Evolutionary conservation across 305 asterid genomes (phyloP), one percentile per base, ranked within the genome.

Genomic region (Fraxinus floribunda): DNA sequence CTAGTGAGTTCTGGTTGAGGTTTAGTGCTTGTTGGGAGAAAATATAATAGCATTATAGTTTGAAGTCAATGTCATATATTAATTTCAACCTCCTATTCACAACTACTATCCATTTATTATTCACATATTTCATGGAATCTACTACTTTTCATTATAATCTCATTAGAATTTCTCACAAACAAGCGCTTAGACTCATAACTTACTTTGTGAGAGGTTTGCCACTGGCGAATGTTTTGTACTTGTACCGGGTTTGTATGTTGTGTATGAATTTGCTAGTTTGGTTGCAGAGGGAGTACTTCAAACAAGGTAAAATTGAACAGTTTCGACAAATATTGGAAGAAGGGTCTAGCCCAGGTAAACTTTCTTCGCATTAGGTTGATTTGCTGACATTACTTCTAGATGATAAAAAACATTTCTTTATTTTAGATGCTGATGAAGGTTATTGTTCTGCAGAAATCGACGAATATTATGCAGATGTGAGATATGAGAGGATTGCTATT

Each of bases 241-340:
- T 44, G 6, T 26, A 44, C 78, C 20, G 35, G 18, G 15, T 68
- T 15, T 29, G 39, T 30, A 68, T 68, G 71, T 30, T 29, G 18
- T 66, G 36, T 68, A 68, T 34, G 7, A 55, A 10, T 81, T 84
- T 81, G 36, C 24, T 36, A 84, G 68, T 84, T 84, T 87, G 85
- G 86, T 66, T 87, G 89, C 91, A 95, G 99, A 94, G 99, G 90
- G 99, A 96, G 88, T 96, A 96, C 87, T 96, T 96, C 89, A 96
- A 96, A 86, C 99, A 96, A 91, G 99, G 98, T 41, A 96, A 94
- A 87, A 80, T 92, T 2, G 95, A 91, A 52, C 98, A 94, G 84
- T 96, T 96, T 84, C 93, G 91, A 83, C 99, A 94, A 89, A 96
- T 96, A 83, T 87, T 96, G 87, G 99, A 94, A 88, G 99, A 94